Evolutionary conservation across 108 stramenopile genomes (phyloP).

Genomic region (Skeletonema marinoi): DNA sequence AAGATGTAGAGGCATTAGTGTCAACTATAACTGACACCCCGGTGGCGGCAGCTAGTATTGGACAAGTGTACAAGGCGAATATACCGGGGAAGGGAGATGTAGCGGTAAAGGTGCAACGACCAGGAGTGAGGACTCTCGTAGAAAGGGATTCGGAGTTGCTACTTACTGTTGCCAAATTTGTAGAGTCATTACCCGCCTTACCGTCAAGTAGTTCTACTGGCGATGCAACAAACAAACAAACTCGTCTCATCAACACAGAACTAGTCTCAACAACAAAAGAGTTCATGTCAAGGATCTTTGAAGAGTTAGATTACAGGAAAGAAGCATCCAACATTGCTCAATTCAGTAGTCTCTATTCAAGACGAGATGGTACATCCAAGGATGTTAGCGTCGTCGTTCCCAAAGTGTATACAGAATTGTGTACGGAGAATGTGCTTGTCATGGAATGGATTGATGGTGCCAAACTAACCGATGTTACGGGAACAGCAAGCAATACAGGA

Average conservation of each 20-base stretch:
- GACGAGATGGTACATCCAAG: slow-evolving; percentile 21
- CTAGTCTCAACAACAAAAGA: slow-evolving; percentile 62
- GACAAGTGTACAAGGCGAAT: slow-evolving; percentile 56
- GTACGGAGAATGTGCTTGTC: slow-evolving; percentile 63
- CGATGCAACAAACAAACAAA: neutral
- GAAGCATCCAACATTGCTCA: slow-evolving; percentile 49
- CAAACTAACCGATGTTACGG: slow-evolving; percentile 49
- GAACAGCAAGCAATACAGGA: neutral
- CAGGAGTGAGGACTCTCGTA: slow-evolving; percentile 56
- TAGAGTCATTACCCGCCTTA: slow-evolving; percentile 62
- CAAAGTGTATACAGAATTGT: slow-evolving; percentile 51
- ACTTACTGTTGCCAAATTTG: slow-evolving; percentile 37
- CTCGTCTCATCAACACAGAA: slow-evolving; percentile 55
- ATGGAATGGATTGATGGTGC: slow-evolving; percentile 75
- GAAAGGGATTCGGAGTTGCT: slow-evolving; percentile 58
- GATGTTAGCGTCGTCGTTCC: slow-evolving; percentile 61
- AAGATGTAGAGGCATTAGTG: slow-evolving; percentile 25
- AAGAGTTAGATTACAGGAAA: slow-evolving; percentile 62
- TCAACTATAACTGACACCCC: slow-evolving; percentile 20
- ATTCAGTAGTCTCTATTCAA: slow-evolving; percentile 64
- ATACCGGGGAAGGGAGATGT: slow-evolving; percentile 56
- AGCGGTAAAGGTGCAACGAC: slow-evolving; percentile 76
- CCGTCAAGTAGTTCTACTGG: neutral
- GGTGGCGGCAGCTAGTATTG: slow-evolving; percentile 46
- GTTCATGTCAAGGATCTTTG: slow-evolving; percentile 76